Percentiles rank a stretch among this genome's conserved stretches.
These are phyloP conservation scores for Mucor saturninus DNA, from an alignment of 371 early-diverging fungal genomes.

Conservation along the genomic window DNA sequence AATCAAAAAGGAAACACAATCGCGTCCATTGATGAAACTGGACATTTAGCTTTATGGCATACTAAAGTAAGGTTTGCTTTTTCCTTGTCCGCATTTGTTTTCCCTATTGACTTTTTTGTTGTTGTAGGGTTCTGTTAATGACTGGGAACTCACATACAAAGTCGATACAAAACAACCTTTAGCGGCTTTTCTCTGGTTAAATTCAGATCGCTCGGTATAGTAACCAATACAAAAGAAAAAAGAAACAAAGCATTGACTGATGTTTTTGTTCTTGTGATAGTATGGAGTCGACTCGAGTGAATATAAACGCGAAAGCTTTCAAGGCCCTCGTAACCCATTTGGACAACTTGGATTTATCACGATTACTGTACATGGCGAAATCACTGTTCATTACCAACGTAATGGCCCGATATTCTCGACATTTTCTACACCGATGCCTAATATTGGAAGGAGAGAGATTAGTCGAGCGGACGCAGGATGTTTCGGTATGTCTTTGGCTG, in stretches of 20 bases:
- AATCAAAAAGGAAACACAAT: constrained; percentile 47
- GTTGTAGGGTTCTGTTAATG: constrained; percentile 35
- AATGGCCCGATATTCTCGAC: constrained; percentile 42
- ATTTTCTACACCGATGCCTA: constrained; percentile 42
- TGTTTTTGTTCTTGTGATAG: constrained; percentile 6
- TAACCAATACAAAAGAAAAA: no score
- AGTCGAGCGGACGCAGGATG: constrained; percentile 41
- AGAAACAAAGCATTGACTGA: no score
- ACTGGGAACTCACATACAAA: constrained; percentile 39
- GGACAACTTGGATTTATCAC: constrained; percentile 47
- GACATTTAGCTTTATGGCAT: constrained; percentile 49
- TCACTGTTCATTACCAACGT: constrained; percentile 52
- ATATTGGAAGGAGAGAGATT: constrained; percentile 30
- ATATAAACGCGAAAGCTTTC: constrained; percentile 17
- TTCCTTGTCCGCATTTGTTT: not conserved
- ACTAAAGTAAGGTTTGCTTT: constrained; percentile 31
- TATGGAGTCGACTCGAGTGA: constrained; percentile 14
- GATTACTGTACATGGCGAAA: constrained; percentile 47
- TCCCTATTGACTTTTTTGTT: not conserved
- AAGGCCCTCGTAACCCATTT: constrained; percentile 50
- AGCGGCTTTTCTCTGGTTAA: constrained; percentile 50
- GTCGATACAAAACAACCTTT: constrained; percentile 46
- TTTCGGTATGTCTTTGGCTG: constrained; percentile 42
- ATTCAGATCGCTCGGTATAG: constrained; percentile 46
- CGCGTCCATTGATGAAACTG: constrained; percentile 52